These are phyloP conservation scores for Jamesozyma spencerorum DNA, from an alignment of 805 yeast genomes.

Conservation along the genomic window DNA sequence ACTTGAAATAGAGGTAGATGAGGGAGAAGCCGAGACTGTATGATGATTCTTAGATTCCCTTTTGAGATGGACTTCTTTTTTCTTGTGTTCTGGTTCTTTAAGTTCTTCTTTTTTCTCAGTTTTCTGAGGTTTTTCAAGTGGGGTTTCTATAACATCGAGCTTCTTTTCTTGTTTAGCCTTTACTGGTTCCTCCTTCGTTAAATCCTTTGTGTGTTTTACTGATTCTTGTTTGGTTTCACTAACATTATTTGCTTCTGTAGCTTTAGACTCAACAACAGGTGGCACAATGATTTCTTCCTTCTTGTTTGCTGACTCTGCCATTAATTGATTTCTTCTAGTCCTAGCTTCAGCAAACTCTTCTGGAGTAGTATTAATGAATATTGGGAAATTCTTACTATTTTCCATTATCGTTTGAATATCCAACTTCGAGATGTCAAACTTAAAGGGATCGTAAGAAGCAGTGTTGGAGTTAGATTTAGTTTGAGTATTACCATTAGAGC, in stretches of 20 bases:
- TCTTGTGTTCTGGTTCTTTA: conserved; percentile 1
- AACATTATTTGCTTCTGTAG: background rate
- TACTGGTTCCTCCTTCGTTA: background rate
- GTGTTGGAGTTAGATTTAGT: conserved; percentile 5
- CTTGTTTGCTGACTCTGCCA: conserved; percentile 7
- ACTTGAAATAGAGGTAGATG: conserved; percentile 9
- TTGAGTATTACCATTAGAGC: background rate
- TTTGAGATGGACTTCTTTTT: conserved; percentile 1
- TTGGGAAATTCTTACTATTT: conserved; percentile 18
- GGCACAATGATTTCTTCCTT: conserved; percentile 1
- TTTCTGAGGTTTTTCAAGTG: background rate
- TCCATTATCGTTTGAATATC: conserved; percentile 5
- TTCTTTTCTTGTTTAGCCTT: conserved; percentile 1
- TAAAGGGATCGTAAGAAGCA: conserved; percentile 16
- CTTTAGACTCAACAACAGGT: background rate
- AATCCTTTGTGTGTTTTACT: background rate
- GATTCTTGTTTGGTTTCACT: background rate
- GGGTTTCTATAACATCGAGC: background rate
- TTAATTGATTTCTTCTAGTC: conserved; percentile 17
- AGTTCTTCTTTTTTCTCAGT: background rate
- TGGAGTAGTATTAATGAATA: conserved; percentile 25
- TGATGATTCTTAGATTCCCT: background rate
- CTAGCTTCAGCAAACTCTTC: conserved; percentile 27
- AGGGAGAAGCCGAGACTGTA: conserved; percentile 7
- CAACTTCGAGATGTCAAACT: conserved; percentile 21